Conservation (phyloP, 2,329 filamentous ascomycete species). For the Fusarium sp. region DNA sequence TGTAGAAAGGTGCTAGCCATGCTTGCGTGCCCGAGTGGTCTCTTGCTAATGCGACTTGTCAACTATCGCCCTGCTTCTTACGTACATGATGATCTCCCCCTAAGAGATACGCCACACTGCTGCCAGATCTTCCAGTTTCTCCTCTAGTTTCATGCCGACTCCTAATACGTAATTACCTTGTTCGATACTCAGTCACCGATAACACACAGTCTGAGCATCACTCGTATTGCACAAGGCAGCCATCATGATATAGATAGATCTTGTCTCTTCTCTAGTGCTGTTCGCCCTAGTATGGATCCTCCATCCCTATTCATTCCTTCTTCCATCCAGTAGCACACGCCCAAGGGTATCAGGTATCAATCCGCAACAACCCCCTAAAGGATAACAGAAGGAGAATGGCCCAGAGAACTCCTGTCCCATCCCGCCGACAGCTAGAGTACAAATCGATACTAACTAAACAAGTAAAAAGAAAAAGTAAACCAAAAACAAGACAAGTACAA, state of each 20-base stretch:
- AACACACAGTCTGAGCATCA: background rate
- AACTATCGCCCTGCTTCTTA: slow-evolving; percentile 10
- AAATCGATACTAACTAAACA: slow-evolving; percentile 2
- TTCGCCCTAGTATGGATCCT: slow-evolving; percentile 15
- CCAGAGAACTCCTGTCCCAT: slow-evolving; percentile 23
- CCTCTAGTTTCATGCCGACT: background rate
- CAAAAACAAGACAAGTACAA: slow-evolving; percentile 26
- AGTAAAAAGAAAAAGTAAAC: slow-evolving; percentile 5
- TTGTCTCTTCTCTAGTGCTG: slow-evolving; percentile 16
- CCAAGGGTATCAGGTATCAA: slow-evolving; percentile 34
- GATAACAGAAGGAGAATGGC: slow-evolving; percentile 23
- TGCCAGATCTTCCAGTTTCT: background rate
- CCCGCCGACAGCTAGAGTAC: slow-evolving; percentile 15
- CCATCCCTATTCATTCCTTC: background rate
- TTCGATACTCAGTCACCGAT: background rate
- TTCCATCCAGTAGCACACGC: slow-evolving; percentile 8
- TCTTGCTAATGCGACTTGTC: slow-evolving; percentile 16
- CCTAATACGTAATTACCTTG: background rate
- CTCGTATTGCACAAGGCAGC: background rate
- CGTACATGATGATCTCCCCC: slow-evolving; percentile 4
- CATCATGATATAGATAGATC: background rate
- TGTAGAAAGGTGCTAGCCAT: slow-evolving; percentile 5
- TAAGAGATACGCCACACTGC: background rate
- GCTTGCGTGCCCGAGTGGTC: background rate
- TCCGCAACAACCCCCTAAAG: slow-evolving; percentile 8